Conservation (phyloP, 202 grass and related monocot species). For the Bolboschoenoplectus hybrid region DNA sequence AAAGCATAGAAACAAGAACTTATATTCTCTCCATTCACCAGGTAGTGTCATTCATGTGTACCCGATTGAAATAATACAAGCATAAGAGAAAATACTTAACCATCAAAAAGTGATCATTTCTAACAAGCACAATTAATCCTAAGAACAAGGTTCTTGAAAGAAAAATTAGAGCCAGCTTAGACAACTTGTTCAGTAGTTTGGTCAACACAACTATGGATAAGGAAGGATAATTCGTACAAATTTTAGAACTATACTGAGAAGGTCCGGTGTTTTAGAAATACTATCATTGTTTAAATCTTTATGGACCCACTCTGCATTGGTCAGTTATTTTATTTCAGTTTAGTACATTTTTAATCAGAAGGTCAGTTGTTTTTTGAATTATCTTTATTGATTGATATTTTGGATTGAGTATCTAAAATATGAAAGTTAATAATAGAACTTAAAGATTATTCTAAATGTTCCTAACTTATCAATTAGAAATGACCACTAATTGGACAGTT, state of each 20-base stretch:
- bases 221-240: neutral
- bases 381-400: too few relatives aligned
- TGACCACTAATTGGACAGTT: too few relatives aligned
- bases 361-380: too few relatives aligned
- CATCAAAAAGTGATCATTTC: neutral
- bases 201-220: neutral
- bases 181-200: neutral
- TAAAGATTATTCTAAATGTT: too few relatives aligned
- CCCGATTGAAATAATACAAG: neutral
- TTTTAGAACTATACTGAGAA: neutral
- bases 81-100: neutral
- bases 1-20: neutral
- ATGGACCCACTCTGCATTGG: neutral
- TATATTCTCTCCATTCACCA: neutral
- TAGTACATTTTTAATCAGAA: neutral
- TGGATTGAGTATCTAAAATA: too few relatives aligned
- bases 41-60: neutral
- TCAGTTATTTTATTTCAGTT: neutral
- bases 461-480: too few relatives aligned
- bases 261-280: too few relatives aligned
- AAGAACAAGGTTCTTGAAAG: conserved; percentile 20
- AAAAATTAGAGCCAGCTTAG: neutral
- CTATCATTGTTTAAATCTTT: neutral
- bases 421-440: too few relatives aligned
- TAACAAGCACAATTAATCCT: conserved; percentile 7